A percentile compares a stretch with the other conserved stretches of the same genome.
Evolutionary conservation across 2,329 filamentous ascomycete genomes (phyloP).

Genomic region (Talaromyces sp.): DNA sequence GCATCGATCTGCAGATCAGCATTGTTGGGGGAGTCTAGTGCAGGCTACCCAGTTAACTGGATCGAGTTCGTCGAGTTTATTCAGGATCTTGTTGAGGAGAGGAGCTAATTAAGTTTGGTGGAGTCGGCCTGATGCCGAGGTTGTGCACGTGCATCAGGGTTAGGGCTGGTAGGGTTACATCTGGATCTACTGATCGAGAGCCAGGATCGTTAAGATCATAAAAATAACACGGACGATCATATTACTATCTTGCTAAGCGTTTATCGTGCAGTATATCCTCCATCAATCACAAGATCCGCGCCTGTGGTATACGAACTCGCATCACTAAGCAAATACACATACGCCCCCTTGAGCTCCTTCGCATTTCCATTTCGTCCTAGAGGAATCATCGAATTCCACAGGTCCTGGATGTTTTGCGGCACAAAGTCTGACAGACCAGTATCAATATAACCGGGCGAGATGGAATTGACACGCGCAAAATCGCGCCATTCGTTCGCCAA

Average conservation of each 20-base stretch:
- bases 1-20: slow-evolving; percentile 3
- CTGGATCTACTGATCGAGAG: neutral
- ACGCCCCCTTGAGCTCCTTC: slow-evolving; percentile 63
- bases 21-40: neutral
- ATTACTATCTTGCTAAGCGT: slow-evolving; percentile 8
- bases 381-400: slow-evolving; percentile 62
- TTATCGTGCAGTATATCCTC: slow-evolving; percentile 49
- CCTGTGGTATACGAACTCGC: slow-evolving; percentile 53
- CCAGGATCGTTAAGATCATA: neutral
- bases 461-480: slow-evolving; percentile 67
- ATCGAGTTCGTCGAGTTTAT: neutral
- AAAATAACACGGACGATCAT: too few species aligned
- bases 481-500: slow-evolving; percentile 69
- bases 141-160: neutral
- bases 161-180: neutral
- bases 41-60: neutral
- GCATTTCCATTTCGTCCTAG: slow-evolving; percentile 62
- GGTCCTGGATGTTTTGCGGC: slow-evolving; percentile 55
- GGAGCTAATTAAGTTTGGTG: neutral
- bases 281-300: slow-evolving; percentile 49
- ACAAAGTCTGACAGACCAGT: slow-evolving; percentile 67
- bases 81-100: neutral
- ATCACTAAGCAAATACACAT: slow-evolving; percentile 51
- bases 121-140: slow-evolving; percentile 8
- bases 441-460: slow-evolving; percentile 68